A percentile compares a stretch with the other conserved stretches of the same genome.
Conservation (phyloP, 768 basidiomycete genomes). For the Candolleomyces eurysporus region DNA sequence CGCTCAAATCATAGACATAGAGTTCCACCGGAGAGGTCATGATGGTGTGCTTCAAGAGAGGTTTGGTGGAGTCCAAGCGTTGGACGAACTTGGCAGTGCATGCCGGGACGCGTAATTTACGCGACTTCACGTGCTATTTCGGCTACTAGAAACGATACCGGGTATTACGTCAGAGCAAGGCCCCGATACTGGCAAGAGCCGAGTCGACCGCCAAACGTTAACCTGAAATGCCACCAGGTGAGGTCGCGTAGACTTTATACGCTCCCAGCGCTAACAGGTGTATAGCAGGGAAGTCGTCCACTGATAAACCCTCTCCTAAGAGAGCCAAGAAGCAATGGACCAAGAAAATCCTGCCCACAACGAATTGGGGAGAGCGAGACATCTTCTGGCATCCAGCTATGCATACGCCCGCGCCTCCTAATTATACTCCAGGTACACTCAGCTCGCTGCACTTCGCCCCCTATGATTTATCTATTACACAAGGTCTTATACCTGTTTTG, state of each 20-base stretch:
- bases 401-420: slow-evolving; percentile 39
- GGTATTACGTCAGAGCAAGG: too few species aligned
- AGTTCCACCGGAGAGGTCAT: slow-evolving; percentile 61
- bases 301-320: not conserved
- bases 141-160: not conserved
- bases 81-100: not conserved
- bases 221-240: not conserved
- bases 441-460: not conserved
- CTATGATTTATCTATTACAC: not conserved
- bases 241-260: not conserved
- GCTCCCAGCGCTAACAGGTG: too few species aligned
- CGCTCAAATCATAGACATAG: slow-evolving; percentile 90
- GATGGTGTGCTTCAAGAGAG: not conserved
- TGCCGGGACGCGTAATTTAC: not conserved
- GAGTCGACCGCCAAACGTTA: too few species aligned
- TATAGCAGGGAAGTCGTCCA: too few species aligned
- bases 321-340: not conserved
- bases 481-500: slow-evolving; percentile 67
- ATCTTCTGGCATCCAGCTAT: slow-evolving; percentile 64
- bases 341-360: not conserved
- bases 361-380: slow-evolving; percentile 27
- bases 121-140: not conserved
- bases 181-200: too few species aligned
- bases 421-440: slow-evolving; percentile 60
- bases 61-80: not conserved